Evolutionary conservation across 2,329 filamentous ascomycete genomes (phyloP), one percentile per base, ranked within the genome.

Genomic region (Fusarium liriodendri): DNA sequence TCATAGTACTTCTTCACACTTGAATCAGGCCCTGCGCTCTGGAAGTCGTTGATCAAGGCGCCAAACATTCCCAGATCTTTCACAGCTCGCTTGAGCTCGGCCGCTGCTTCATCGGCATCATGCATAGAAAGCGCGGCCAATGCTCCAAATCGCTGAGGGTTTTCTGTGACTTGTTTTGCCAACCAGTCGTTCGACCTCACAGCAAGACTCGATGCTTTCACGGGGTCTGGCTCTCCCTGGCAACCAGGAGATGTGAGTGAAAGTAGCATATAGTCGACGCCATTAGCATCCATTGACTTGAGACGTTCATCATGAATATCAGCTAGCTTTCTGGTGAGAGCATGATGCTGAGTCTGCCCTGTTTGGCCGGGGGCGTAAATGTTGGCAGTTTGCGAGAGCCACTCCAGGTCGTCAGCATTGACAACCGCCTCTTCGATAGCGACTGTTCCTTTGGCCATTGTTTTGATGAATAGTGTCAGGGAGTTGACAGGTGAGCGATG

Each of bases 251-350:
- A 69, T 2, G 71, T 72, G 2, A 72, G 1, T 2, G 71, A 73
- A 0, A 73, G 27, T 0, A 73, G 11, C 69, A 72, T 73, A 18
- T 73, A 72, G 0, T 73, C 69, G 0, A 73, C 69, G 1, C 71
- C 71, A 0, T 66, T 58, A 0, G 55, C 59, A 16, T 72, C 60
- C 71, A 72, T 73, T 1, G 37, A 38, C 1, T 33, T 42, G 1
- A 73, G 29, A 0, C 71, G 69, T 1, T 70, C 38, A 3, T 62
- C 60, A 5, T 72, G 69, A 0, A 73, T 73, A 9, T 73, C 71
- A 0, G 67, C 69, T 0, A 73, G 37, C 25, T 71, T 10, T 4
- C 52, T 58, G 14, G 35, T 66, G 5, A 62, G 35, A 3, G 64
- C 64, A n/a, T 66, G 64, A 9, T 66, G 58, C 7, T 20, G 35